Evolutionary conservation across 2,329 filamentous ascomycete species (phyloP).

Genomic region (Aureobasidium mangrovei): DNA sequence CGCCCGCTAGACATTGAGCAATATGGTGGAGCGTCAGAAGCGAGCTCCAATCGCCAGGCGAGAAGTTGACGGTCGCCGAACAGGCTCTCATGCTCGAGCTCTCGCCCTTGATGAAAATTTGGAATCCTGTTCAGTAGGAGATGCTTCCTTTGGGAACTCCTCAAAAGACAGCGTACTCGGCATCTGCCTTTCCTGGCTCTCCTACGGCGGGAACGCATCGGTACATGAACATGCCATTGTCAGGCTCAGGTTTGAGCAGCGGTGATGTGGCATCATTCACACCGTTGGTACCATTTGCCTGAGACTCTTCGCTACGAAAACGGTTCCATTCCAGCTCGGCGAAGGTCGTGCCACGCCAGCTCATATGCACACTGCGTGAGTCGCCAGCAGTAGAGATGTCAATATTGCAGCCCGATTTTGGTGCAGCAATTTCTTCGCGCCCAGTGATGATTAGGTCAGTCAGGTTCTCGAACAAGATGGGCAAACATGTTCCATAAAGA

Average conservation of each 20-base stretch:
- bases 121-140: slow-evolving; percentile 23
- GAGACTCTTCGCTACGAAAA: slow-evolving; percentile 17
- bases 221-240: slow-evolving; percentile 47
- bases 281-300: slow-evolving; percentile 9
- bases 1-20: slow-evolving; percentile 41
- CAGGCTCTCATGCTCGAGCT: slow-evolving; percentile 23
- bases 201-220: slow-evolving; percentile 51
- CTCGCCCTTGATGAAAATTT: not conserved
- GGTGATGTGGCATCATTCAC: slow-evolving; percentile 4
- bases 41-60: slow-evolving; percentile 43
- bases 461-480: slow-evolving; percentile 48
- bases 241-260: slow-evolving; percentile 20
- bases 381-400: slow-evolving; percentile 17
- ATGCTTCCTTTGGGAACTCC: slow-evolving; percentile 27
- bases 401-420: slow-evolving; percentile 34
- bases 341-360: slow-evolving; percentile 31
- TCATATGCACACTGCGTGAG: slow-evolving; percentile 17
- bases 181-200: slow-evolving; percentile 43
- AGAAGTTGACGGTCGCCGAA: slow-evolving; percentile 40
- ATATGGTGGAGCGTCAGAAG: slow-evolving; percentile 56
- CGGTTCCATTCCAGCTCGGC: slow-evolving; percentile 25
- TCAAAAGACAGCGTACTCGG: slow-evolving; percentile 43
- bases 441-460: slow-evolving; percentile 51
- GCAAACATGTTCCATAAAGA: slow-evolving; percentile 44
- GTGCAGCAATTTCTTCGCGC: slow-evolving; percentile 52